Evolutionary conservation across 345 rosid species (phyloP).

Genomic region (Anacardium occidentale): DNA sequence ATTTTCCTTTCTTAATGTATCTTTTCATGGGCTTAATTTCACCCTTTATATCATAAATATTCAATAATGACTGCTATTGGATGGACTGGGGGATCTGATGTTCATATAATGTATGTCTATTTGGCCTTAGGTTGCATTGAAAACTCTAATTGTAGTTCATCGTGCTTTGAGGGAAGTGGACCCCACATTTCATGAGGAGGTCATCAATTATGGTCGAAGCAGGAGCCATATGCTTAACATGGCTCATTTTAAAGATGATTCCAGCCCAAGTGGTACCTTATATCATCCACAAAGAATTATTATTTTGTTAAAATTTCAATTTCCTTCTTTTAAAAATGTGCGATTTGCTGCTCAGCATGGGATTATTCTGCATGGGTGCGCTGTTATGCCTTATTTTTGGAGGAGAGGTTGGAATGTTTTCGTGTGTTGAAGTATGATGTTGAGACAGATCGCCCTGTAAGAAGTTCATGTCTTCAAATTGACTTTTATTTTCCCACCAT

Average conservation of each 20-base stretch:
- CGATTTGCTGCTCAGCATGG: constrained; percentile 64
- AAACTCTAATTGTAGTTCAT: constrained; percentile 86
- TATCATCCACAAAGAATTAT: constrained; percentile 1
- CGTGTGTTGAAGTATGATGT: constrained; percentile 88
- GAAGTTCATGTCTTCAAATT: constrained; percentile 7
- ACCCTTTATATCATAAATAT: too few species aligned
- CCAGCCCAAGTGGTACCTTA: constrained; percentile 79
- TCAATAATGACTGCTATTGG: too few species aligned
- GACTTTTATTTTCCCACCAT: constrained; percentile 1
- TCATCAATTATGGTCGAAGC: constrained; percentile 90
- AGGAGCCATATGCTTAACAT: constrained; percentile 93
- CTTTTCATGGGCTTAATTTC: too few species aligned
- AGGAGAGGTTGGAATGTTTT: constrained; percentile 91
- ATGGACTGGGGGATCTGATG: constrained; percentile 6
- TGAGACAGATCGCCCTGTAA: constrained; percentile 78
- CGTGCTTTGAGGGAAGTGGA: constrained; percentile 99
- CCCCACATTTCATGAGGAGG: constrained; percentile 93
- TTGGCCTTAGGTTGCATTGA: constrained; percentile 74
- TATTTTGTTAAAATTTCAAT: constrained; percentile 15
- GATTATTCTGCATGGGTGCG: constrained; percentile 97
- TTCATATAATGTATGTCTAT: constrained; percentile 11
- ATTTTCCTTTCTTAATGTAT: neutral
- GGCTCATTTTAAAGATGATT: constrained; percentile 98
- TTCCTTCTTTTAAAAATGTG: constrained; percentile 18
- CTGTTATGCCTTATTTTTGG: constrained; percentile 82